These are phyloP conservation scores for Cryptococcus sp. DNA, from an alignment of 1,284 basidiomycete species.

Conservation along the genomic window DNA sequence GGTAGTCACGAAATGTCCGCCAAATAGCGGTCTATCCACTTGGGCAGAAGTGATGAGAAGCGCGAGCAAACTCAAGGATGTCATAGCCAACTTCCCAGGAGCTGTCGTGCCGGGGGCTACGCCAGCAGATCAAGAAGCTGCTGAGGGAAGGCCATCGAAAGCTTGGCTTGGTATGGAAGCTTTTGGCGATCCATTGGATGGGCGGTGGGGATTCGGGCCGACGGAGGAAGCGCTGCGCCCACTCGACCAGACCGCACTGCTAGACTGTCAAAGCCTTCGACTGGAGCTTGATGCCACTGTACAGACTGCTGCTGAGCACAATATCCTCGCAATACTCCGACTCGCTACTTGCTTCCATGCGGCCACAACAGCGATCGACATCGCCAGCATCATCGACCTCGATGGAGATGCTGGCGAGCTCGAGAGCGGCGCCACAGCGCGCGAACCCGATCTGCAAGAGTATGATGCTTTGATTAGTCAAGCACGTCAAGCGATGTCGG, in stretches of 20 bases:
- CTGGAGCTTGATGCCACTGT: constrained; percentile 30
- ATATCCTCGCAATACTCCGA: constrained; percentile 28
- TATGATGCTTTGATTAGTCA: constrained; percentile 43
- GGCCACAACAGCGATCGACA: constrained; percentile 36
- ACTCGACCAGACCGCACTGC: constrained; percentile 28
- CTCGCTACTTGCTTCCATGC: constrained; percentile 21
- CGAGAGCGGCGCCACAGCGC: constrained; percentile 9
- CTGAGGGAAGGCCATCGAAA: constrained; percentile 16
- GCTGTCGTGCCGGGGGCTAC: constrained; percentile 18
- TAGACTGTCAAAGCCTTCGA: constrained; percentile 28
- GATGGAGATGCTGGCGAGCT: constrained; percentile 37
- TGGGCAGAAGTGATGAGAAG: constrained; percentile 44
- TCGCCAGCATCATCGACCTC: constrained; percentile 49
- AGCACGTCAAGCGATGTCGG: constrained; percentile 34
- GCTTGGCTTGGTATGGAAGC: constrained; percentile 33
- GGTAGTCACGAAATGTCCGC: constrained; percentile 22
- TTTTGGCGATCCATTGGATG: constrained; percentile 36
- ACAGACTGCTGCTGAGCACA: constrained; percentile 6
- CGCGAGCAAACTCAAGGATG: constrained; percentile 38
- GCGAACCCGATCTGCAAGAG: constrained; percentile 27
- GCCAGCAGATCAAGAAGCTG: constrained; percentile 11
- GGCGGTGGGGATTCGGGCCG: constrained; percentile 41
- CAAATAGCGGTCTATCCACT: constrained; percentile 31
- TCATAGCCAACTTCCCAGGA: constrained; percentile 33
- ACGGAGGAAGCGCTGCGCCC: constrained; percentile 12